Evolutionary conservation across 1,284 basidiomycete species (phyloP).

Genomic region (Amylostereum areolatum): DNA sequence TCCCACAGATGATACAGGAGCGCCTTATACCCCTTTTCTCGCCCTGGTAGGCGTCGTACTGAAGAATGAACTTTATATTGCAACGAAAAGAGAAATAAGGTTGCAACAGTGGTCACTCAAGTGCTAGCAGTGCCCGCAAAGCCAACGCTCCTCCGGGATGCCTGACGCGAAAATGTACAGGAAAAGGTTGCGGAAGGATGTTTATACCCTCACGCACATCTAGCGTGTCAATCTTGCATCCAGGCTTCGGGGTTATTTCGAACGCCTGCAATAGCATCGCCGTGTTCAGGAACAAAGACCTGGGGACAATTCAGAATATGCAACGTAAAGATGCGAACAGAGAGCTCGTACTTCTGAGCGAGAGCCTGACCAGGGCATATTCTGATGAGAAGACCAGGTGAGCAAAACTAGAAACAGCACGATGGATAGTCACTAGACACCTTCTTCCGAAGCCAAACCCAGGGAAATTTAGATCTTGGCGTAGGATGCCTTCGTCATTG

Average conservation of each 20-base stretch:
- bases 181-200: conserved; percentile 50
- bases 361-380: not conserved
- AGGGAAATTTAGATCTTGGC: conserved; percentile 44
- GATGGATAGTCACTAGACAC: conserved; percentile 12
- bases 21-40: too few relatives aligned
- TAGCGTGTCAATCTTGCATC: conserved; percentile 46
- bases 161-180: conserved; percentile 32
- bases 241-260: conserved; percentile 39
- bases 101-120: too few relatives aligned
- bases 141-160: not conserved
- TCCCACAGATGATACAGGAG: too few relatives aligned
- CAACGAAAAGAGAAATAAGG: too few relatives aligned
- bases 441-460: conserved; percentile 57
- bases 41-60: too few relatives aligned
- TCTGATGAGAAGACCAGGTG: conserved; percentile 11
- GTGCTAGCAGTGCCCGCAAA: not conserved
- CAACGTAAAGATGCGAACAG: too few relatives aligned
- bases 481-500: conserved; percentile 38
- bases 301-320: too few relatives aligned
- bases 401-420: not conserved
- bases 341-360: conserved; percentile 11
- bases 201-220: conserved; percentile 54
- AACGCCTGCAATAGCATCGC: conserved; percentile 60
- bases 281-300: conserved; percentile 54
- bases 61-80: too few relatives aligned